Evolutionary conservation across 768 basidiomycete genomes (phyloP).

Genomic region (Grammothele lineata): DNA sequence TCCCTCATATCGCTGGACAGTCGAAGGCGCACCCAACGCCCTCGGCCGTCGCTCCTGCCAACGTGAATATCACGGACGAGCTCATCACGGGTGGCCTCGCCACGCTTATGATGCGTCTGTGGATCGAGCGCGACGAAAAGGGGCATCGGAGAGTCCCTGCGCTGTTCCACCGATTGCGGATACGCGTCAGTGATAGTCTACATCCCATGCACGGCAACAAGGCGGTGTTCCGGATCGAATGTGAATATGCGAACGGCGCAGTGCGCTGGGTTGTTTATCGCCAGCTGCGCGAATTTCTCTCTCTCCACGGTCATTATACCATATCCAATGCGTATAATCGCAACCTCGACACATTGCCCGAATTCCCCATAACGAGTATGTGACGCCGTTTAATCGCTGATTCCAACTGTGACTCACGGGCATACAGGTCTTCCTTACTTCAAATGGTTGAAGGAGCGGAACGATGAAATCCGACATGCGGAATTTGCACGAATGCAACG

Average conservation of each 20-base stretch:
- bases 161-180: constrained; percentile 74
- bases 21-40: constrained; percentile 33
- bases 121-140: constrained; percentile 86
- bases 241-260: constrained; percentile 92
- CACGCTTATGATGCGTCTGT: constrained; percentile 71
- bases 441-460: constrained; percentile 68
- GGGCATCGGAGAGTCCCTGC: constrained; percentile 76
- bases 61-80: constrained; percentile 78
- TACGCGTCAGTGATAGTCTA: constrained; percentile 82
- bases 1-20: constrained; percentile 50
- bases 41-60: constrained; percentile 45
- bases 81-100: constrained; percentile 78
- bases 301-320: constrained; percentile 85
- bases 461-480: constrained; percentile 49
- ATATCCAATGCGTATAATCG: constrained; percentile 78
- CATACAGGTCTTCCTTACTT: constrained; percentile 79
- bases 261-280: constrained; percentile 95
- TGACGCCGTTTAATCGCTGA: neutral
- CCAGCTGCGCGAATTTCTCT: constrained; percentile 87
- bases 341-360: constrained; percentile 74
- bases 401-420: neutral
- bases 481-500: constrained; percentile 84
- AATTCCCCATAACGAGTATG: constrained; percentile 83
- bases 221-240: constrained; percentile 88
- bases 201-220: constrained; percentile 74